phyloP scores from a whole-genome alignment of 179 eudicot genomes.

The Camellia oleifera region DNA sequence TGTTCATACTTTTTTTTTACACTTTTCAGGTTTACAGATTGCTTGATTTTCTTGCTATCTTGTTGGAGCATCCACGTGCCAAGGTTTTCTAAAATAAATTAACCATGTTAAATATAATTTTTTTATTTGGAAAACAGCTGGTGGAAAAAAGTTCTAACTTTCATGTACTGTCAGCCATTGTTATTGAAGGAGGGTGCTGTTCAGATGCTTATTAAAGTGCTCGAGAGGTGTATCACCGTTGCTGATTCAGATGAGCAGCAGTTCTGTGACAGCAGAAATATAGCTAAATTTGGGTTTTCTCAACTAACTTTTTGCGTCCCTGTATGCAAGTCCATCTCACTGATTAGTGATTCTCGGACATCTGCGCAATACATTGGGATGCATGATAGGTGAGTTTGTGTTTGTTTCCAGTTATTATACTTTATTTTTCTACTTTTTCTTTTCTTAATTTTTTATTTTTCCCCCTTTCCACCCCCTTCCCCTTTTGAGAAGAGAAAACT shows the following conservation, averaged over 20 bases:
- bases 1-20: conserved; percentile 6
- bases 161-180: conserved; percentile 48
- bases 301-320: conserved; percentile 69
- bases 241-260: conserved; percentile 36
- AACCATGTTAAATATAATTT: not conserved
- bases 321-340: conserved; percentile 54
- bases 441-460: not conserved
- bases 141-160: conserved; percentile 1
- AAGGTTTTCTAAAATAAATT: conserved; percentile 49
- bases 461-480: too few species aligned
- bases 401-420: not conserved
- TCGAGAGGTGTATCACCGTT: conserved; percentile 50
- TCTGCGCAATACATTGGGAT: conserved; percentile 28
- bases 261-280: conserved; percentile 38
- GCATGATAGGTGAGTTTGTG: conserved; percentile 40
- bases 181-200: conserved; percentile 60
- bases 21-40: conserved; percentile 62
- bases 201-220: conserved; percentile 54
- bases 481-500: too few species aligned
- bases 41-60: conserved; percentile 63
- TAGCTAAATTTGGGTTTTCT: conserved; percentile 35
- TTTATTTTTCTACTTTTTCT: not conserved
- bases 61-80: conserved; percentile 86
- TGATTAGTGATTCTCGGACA: conserved; percentile 51
- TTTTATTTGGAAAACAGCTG: not conserved